Percentiles rank a stretch among this genome's conserved stretches.
Conservation (phyloP, 306 rosid species). For the Castanea sativa region DNA sequence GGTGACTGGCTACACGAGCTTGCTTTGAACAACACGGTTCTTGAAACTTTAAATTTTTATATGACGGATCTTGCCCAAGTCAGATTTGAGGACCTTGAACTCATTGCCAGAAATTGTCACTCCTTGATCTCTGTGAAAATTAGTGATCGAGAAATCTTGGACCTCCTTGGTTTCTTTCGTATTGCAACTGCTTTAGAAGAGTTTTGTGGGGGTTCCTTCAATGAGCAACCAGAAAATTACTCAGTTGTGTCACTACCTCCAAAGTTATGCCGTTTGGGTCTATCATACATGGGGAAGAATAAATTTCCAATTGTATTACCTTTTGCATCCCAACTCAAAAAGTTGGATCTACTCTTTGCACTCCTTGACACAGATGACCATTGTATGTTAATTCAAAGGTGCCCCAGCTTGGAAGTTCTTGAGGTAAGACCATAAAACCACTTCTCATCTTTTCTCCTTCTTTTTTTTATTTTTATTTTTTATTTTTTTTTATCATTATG, state of each 20-base stretch:
- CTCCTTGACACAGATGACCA: conserved; percentile 91
- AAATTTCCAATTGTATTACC: conserved; percentile 82
- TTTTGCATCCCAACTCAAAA: conserved; percentile 56
- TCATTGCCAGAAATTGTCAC: conserved; percentile 72
- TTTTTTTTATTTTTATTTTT: background rate
- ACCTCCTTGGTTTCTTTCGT: conserved; percentile 65
- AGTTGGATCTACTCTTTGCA: conserved; percentile 83
- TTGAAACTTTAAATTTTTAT: conserved; percentile 82
- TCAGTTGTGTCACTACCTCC: conserved; percentile 51
- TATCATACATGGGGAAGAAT: conserved; percentile 67
- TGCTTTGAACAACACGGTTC: conserved; percentile 77
- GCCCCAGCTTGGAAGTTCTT: conserved; percentile 87
- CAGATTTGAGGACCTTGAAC: conserved; percentile 76
- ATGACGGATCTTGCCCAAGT: conserved; percentile 63
- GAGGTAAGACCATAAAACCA: conserved; percentile 50
- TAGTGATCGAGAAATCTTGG: conserved; percentile 70
- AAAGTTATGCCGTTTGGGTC: conserved; percentile 64
- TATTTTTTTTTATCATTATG: background rate
- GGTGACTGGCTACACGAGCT: conserved; percentile 89
- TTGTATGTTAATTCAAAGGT: conserved; percentile 71
- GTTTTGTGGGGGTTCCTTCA: conserved; percentile 86
- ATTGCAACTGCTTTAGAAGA: conserved; percentile 65
- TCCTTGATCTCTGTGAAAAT: conserved; percentile 73
- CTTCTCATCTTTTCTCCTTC: background rate
- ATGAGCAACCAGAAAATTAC: conserved; percentile 53